Evolutionary conservation across 2,329 filamentous ascomycete genomes (phyloP), one percentile per base, ranked within the genome.

Genomic region (Sclerotinia subarctica): DNA sequence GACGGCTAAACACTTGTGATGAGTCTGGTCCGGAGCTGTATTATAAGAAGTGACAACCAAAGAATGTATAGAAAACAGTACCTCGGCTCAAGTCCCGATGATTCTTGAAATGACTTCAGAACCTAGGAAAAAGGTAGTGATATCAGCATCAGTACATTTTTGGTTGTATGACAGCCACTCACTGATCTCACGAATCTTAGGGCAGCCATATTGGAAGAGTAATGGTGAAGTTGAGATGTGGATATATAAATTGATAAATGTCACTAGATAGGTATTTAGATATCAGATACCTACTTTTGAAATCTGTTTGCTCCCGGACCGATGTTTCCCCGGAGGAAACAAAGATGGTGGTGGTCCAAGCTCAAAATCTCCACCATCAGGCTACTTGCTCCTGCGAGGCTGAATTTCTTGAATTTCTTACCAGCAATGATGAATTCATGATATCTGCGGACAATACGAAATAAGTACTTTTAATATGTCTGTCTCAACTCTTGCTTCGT

Each of bases 81-180:
- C 94, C 91, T 91, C 78, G 93, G 93, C 79, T 97, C 94, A 26
- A 98, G 81, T 8, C 94, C 94, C 6, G 93, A 97, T 72, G 92
- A 91, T 63, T 73, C 75, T 69, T 77, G 75, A 79, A 97, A 97
- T 2, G 92, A 94, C 78, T 91, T 90, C 82, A 93, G 86, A 58
- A 96, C 92, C 92, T 95, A 60, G 19, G n/a, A 11, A 38, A 21
- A 32, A 62, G n/a, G 17, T 24, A 24, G 52, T 78, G 73, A 70
- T 35, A 44, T 68, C 52, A 68, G 70, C 53, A 19, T 29, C 29
- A 13, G 24, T 24, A 44, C 49, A 21, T 13, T 15, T 29, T 5
- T n/a, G 21, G 19, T 54, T 21, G 35, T 24, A 42, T 19, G 13
- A 11, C 5, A 19, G 2, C 17, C 5, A 77, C 84, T 73, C 80